A percentile compares a stretch with the other conserved stretches of the same genome.
These are phyloP conservation scores for Suhomyces wounanorum DNA, from an alignment of 1,139 yeast species.

Conservation along the genomic window DNA sequence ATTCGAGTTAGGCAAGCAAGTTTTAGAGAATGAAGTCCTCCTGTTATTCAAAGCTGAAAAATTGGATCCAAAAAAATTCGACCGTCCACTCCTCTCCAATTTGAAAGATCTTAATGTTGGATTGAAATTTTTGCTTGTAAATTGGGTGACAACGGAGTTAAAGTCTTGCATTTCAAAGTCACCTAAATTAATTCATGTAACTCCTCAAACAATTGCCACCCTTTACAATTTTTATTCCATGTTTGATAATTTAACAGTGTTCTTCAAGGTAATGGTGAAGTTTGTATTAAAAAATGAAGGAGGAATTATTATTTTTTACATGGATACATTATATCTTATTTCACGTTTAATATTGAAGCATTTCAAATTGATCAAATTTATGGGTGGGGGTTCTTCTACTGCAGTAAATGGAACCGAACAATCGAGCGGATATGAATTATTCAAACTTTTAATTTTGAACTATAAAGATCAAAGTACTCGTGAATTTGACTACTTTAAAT, in stretches of 20 bases:
- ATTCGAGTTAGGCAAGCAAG: conserved; percentile 32
- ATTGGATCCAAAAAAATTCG: neutral
- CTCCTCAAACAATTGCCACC: conserved; percentile 33
- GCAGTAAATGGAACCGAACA: neutral
- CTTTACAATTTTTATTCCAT: conserved; percentile 36
- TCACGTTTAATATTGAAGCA: conserved; percentile 38
- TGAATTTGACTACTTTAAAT: conserved; percentile 37
- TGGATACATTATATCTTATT: conserved; percentile 44
- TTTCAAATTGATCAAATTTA: conserved; percentile 38
- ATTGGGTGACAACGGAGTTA: conserved; percentile 46
- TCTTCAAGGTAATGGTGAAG: conserved; percentile 43
- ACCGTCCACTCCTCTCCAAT: conserved; percentile 1
- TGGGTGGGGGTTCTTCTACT: conserved; percentile 22
- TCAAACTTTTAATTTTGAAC: conserved; percentile 34
- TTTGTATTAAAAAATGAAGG: conserved; percentile 44
- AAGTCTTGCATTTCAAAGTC: conserved; percentile 33
- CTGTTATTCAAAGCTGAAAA: neutral
- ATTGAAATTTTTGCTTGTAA: conserved; percentile 42
- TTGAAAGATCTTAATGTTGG: conserved; percentile 39
- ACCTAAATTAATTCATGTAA: conserved; percentile 40
- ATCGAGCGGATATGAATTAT: conserved; percentile 37
- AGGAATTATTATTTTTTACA: conserved; percentile 41
- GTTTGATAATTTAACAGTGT: conserved; percentile 42
- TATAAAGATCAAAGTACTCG: conserved; percentile 39
- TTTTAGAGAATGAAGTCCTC: conserved; percentile 28